phyloP scores from a whole-genome alignment of 768 basidiomycete genomes.

The Mycena pura region DNA sequence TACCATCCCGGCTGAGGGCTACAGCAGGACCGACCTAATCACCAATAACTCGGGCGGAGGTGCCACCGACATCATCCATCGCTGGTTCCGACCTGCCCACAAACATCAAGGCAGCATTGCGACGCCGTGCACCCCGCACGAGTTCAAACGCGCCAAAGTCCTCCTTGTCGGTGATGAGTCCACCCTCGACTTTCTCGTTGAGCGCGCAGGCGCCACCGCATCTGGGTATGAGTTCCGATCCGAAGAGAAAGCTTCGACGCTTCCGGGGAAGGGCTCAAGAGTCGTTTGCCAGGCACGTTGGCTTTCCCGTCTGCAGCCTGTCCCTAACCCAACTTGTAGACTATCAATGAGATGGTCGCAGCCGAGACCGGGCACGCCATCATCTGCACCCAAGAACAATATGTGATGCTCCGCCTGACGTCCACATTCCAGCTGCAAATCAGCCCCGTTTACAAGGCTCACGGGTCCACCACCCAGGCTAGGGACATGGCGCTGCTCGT shows the following conservation, averaged over 20 bases:
- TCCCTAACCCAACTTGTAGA: background rate
- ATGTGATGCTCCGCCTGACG: conserved; percentile 9
- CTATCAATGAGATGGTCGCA: conserved; percentile 10
- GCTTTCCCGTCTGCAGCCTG: background rate
- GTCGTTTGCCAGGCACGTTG: conserved; percentile 1
- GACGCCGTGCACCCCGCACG: background rate
- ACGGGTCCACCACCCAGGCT: background rate
- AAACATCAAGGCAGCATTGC: background rate
- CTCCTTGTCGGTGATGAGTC: background rate
- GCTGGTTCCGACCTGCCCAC: background rate
- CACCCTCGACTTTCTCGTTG: conserved; percentile 5
- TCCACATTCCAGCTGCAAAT: background rate
- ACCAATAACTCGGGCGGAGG: background rate
- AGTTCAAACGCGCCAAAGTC: conserved; percentile 6
- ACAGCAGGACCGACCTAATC: conserved; percentile 1
- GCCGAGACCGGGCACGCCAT: conserved; percentile 7
- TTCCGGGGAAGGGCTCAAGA: background rate
- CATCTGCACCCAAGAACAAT: conserved; percentile 6
- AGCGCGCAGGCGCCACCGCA: background rate
- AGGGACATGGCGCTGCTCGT: background rate
- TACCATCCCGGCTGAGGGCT: background rate
- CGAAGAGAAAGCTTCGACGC: background rate
- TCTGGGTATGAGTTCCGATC: background rate
- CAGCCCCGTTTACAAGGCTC: conserved; percentile 1
- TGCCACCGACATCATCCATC: conserved; percentile 7